Base-by-base conservation (phyloP, 148 eudicot genomes). In the Hydrangea macrophylla region DNA sequence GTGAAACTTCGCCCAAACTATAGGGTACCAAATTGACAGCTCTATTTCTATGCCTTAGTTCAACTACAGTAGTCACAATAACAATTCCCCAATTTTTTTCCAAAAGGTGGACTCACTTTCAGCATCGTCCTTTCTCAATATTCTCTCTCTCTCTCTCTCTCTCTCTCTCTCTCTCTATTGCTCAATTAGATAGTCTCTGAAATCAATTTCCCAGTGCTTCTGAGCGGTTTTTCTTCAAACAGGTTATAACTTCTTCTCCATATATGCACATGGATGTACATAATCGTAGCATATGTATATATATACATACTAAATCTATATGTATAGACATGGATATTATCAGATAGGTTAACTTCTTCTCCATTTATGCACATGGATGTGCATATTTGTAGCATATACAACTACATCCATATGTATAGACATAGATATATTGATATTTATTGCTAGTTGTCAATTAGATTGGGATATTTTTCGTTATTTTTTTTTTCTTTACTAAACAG, bases 311-410 rank as follows among this genome's bases (percentile, higher is more conserved):
- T n/a, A n/a, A n/a, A n/a, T n/a, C n/a, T n/a, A n/a, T n/a, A n/a
- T n/a, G n/a, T n/a, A n/a, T n/a, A n/a, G n/a, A n/a, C n/a, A n/a
- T n/a, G n/a, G n/a, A n/a, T n/a, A n/a, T n/a, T n/a, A n/a, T 64
- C 67, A 31, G 45, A 15, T 55, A 44, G 25, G 55, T 64, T 44
- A n/a, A n/a, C n/a, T n/a, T n/a, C n/a, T n/a, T n/a, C 37, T 31
- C 62, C 18, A 20, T 58, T 37, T 31, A 0, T 9, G 6, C 60
- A 7, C 33, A 27, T 20, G 7, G 11, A 58, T 32, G 3, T 32
- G 39, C 22, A 42, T 18, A 35, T 42, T 11, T 35, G 0, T 23
- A 12, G 24, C n/a, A 13, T 39, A 18, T 24, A 23, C 31, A 24
- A 12, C 24, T n/a, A 13, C 24, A 18, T 24, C 11, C 31, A 24